Evolutionary conservation across 805 yeast species (phyloP).

Genomic region (Metahyphopichia silvanorum): DNA sequence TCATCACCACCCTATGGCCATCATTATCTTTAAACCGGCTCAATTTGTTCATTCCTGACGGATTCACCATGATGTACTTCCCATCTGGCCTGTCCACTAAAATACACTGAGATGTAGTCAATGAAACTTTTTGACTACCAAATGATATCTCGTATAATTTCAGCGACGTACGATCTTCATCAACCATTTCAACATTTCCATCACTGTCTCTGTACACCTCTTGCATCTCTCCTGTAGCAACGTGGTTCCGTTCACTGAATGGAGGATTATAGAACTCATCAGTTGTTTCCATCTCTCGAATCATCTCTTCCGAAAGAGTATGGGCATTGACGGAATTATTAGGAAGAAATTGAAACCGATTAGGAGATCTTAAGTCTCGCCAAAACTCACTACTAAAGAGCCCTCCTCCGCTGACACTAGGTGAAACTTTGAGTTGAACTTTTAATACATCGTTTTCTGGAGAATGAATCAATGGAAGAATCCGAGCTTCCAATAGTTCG

Average conservation of each 20-base stretch:
- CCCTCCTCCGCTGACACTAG: no score
- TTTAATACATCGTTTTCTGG: no score
- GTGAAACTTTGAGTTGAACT: no score
- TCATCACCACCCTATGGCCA: not conserved
- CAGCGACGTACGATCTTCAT: conserved; percentile 23
- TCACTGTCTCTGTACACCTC: not conserved
- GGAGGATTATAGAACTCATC: not conserved
- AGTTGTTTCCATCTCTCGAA: not conserved
- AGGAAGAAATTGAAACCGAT: conserved; percentile 21
- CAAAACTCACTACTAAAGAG: conserved; percentile 22
- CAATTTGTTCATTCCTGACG: conserved; percentile 31
- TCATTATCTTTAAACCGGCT: conserved; percentile 3
- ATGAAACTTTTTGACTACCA: conserved; percentile 13
- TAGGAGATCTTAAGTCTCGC: conserved; percentile 17
- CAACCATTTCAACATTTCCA: conserved; percentile 13
- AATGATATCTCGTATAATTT: conserved; percentile 22
- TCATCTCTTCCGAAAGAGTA: not conserved
- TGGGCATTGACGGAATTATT: no score
- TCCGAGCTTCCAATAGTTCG: no score
- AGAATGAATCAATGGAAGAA: no score
- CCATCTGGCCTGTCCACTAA: no score
- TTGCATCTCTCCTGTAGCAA: not conserved
- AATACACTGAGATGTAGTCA: conserved; percentile 42
- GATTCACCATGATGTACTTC: conserved; percentile 36
- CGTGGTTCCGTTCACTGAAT: not conserved